Evolutionary conservation across 306 rosid species (phyloP), one percentile per base, ranked within the genome.

Genomic region (Begonia fuchsioides): DNA sequence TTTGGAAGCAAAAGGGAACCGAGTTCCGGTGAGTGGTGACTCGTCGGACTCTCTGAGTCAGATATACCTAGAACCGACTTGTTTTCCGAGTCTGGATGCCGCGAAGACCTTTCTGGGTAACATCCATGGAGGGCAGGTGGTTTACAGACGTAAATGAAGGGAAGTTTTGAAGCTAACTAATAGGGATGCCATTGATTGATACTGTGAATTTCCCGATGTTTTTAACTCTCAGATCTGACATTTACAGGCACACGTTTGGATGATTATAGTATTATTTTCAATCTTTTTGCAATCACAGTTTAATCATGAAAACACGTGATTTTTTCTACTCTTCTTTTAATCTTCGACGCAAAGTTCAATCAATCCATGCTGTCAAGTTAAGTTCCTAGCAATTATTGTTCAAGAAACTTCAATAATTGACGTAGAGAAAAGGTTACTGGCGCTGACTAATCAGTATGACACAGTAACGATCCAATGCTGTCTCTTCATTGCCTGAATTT

Each of bases 81-180:
- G 83, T 45, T 87, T 77, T 49, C 96, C 96, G 20, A 87, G 96
- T 39, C 68, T 87, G 76, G 96, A 87, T 10, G 94, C 96, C 0
- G 96, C 94, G 0, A 87, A 83, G 86, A 83, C 96, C 6, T 87
- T 87, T 39, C 72, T 87, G 2, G 88, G 86, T 0, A 77, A 80
- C 19, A 20, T 49, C 2, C 63, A 59, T 12, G 14, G 49, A 19
- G 55, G 38, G 13, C 41, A n/a, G 49, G 18, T 35, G 44, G 46
- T 51, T 47, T 47, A 57, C 39, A 41, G 62, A n/a, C 14, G 18
- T 19, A 39, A 26, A 53, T 15, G 54, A 17, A 17, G 17, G 62
- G 39, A 49, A 47, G 47, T 16, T 5, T 39, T 48, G 54, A 52
- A 16, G 9, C 45, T 6, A 7, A 41, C 45, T 13, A 11, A 41